Percentiles rank a stretch among this genome's conserved stretches.
Conservation (phyloP, 2,329 filamentous ascomycete species). For the Colletotrichum eleusines region DNA sequence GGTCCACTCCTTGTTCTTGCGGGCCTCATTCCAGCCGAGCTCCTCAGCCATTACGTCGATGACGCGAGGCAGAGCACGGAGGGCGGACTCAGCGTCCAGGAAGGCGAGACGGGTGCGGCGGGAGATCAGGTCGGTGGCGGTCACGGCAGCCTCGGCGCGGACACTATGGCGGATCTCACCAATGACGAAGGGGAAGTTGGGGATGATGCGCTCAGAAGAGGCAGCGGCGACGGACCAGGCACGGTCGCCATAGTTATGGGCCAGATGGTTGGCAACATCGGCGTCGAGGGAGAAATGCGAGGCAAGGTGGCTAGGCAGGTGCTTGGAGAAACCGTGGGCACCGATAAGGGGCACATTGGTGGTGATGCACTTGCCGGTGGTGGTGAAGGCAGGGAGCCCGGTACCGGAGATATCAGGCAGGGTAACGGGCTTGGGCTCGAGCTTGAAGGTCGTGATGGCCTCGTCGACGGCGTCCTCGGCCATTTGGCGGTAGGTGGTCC, state of each 20-base stretch:
- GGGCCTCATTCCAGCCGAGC: slow-evolving; percentile 70
- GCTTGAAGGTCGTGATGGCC: slow-evolving; percentile 74
- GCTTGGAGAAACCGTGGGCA: slow-evolving; percentile 74
- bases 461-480: slow-evolving; percentile 87
- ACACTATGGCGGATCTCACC: slow-evolving; percentile 80
- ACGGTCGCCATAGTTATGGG: slow-evolving; percentile 62
- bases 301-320: slow-evolving; percentile 51
- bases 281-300: slow-evolving; percentile 51
- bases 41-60: slow-evolving; percentile 81
- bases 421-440: slow-evolving; percentile 64
- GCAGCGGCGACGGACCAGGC: slow-evolving; percentile 76
- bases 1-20: slow-evolving; percentile 69
- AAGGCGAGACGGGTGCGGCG: slow-evolving; percentile 80
- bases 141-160: slow-evolving; percentile 79
- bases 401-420: slow-evolving; percentile 77
- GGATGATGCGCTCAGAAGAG: slow-evolving; percentile 67
- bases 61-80: slow-evolving; percentile 75
- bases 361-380: slow-evolving; percentile 81
- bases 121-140: slow-evolving; percentile 77
- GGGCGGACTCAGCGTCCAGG: slow-evolving; percentile 77
- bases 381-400: slow-evolving; percentile 57
- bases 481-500: slow-evolving; percentile 92
- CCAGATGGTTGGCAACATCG: slow-evolving; percentile 57
- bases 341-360: slow-evolving; percentile 79
- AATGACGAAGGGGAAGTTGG: slow-evolving; percentile 78